Base-by-base conservation (phyloP, 176 grass and related monocot genomes). In the Rhynchospora tenuis region DNA sequence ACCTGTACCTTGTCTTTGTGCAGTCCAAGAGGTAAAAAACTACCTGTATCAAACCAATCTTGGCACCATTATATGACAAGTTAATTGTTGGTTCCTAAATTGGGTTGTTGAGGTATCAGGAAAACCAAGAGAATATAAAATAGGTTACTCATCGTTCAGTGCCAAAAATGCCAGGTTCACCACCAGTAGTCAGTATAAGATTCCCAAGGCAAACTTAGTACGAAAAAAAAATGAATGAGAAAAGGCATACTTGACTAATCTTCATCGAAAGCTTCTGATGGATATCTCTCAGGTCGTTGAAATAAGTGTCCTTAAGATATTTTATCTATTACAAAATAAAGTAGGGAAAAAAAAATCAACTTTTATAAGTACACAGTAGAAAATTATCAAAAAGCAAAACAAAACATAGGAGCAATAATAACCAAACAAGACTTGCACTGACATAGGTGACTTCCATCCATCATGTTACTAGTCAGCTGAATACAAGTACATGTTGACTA, bases 221-320 rank as follows among this genome's bases (percentile, higher is more conserved):
- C 19, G 52, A 28, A 5, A 16, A 23, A 50, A 75, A 75, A 27
- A 22, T 2, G 6, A 26, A 52, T 2, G 19, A 27, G 20, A 74
- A 51, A 74, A 28, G 17, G 47, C 48, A 42, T 62, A 85, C 89
- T 75, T 93, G 86, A 43, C 92, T 90, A 57, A 98, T 61, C 87
- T 94, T 98, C 19, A 88, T 2, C 65, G 61, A 86, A 84, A 94
- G 67, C 87, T 79, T 91, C 86, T 78, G 83, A 76, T 89, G 83
- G 38, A 98, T 54, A 11, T 94, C 95, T 88, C 1, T 73, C 3
- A 98, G 79, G 64, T 94, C 90, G 10, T 27, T 50, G 64, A 84
- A 93, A 78, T 94, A 89, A 19, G 87, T 66, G 15, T 93, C 92
- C 64, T 93, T 98, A 64, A 94, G 77, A 61, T 15, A 80, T 86